Percentiles rank a stretch among this genome's conserved stretches.
These are phyloP conservation scores for Sporothrix dimorphospora DNA, from an alignment of 2,329 filamentous ascomycete species.

Conservation along the genomic window DNA sequence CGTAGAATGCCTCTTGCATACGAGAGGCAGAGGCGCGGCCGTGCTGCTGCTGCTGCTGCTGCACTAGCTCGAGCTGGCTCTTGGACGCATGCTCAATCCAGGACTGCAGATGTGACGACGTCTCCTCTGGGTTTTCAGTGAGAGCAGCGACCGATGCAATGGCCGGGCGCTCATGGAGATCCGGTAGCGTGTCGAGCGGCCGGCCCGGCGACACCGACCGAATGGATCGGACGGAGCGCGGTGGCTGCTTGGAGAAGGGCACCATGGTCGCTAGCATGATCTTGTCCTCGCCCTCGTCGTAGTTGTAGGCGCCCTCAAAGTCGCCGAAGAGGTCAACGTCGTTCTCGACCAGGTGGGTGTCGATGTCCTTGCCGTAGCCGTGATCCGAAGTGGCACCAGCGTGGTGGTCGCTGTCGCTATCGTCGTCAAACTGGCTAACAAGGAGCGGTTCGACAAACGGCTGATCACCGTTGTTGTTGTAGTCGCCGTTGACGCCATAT, in stretches of 20 bases:
- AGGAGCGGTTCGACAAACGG: conserved; percentile 12
- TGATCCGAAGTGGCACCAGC: background rate
- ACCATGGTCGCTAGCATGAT: conserved; percentile 29
- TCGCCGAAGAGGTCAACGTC: conserved; percentile 20
- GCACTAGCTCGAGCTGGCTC: conserved; percentile 18
- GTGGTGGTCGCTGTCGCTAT: conserved; percentile 23
- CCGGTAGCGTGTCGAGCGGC: background rate
- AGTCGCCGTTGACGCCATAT: background rate
- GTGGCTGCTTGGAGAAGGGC: conserved; percentile 25
- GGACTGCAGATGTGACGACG: conserved; percentile 23
- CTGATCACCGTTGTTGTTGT: background rate
- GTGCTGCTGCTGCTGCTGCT: background rate
- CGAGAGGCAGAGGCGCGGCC: background rate
- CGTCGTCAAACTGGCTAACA: conserved; percentile 19
- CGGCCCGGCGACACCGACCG: conserved; percentile 11
- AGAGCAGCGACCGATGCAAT: background rate
- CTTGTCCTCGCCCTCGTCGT: conserved; percentile 24
- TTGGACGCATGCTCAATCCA: conserved; percentile 30
- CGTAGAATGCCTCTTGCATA: conserved; percentile 4
- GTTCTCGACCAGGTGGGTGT: background rate
- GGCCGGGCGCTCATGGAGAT: background rate
- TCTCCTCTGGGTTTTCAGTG: conserved; percentile 24
- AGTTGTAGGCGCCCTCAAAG: conserved; percentile 25
- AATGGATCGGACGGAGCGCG: conserved; percentile 15
- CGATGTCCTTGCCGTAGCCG: background rate